These are phyloP conservation scores for Metschnikowia chrysomelidarum DNA, from an alignment of 805 yeast species.

Conservation along the genomic window DNA sequence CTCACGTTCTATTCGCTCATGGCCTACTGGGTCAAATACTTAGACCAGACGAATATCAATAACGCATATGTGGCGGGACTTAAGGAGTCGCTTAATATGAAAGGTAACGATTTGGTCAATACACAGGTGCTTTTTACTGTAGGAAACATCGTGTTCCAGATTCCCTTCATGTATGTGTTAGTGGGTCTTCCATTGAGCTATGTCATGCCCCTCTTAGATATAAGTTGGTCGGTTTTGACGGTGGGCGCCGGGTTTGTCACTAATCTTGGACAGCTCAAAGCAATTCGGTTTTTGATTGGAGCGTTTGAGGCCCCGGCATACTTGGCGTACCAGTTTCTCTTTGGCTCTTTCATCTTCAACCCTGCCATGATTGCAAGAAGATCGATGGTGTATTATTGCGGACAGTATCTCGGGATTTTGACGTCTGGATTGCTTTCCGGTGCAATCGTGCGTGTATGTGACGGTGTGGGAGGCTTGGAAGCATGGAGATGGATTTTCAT, in stretches of 20 bases:
- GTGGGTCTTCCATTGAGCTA: conserved; percentile 24
- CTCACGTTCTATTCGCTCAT: conserved; percentile 26
- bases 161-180: conserved; percentile 25
- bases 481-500: conserved; percentile 20
- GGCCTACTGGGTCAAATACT: conserved; percentile 33
- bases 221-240: conserved; percentile 25
- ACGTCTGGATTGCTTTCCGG: conserved; percentile 30
- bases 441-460: conserved; percentile 16
- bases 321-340: conserved; percentile 26
- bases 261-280: conserved; percentile 22
- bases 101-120: conserved; percentile 27
- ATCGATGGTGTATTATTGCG: conserved; percentile 26
- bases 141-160: conserved; percentile 26
- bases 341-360: conserved; percentile 24
- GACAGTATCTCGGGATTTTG: conserved; percentile 30
- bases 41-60: conserved; percentile 24
- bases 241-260: conserved; percentile 19
- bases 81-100: conserved; percentile 24
- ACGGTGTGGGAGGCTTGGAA: conserved; percentile 15
- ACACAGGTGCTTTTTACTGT: conserved; percentile 25
- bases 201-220: conserved; percentile 20
- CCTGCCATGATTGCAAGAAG: conserved; percentile 25
- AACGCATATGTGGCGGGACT: conserved; percentile 30
- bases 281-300: conserved; percentile 25
- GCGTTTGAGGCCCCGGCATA: conserved; percentile 27